Evolutionary conservation across 2,329 filamentous ascomycete genomes (phyloP).

Genomic region (Aureobasidium vineae): DNA sequence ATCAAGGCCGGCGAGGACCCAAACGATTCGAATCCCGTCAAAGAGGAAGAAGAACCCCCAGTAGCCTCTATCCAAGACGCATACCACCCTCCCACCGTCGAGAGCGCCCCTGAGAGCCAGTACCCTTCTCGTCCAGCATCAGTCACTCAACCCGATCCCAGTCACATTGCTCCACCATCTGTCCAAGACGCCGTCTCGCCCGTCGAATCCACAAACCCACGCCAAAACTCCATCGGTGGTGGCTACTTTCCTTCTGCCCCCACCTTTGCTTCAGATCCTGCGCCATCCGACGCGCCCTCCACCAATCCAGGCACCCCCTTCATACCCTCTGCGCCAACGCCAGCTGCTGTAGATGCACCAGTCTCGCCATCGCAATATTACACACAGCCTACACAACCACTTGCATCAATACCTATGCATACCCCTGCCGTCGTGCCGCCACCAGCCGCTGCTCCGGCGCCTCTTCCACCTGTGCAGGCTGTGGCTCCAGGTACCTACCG

Average conservation of each 20-base stretch:
- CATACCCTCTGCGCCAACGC: constrained; percentile 12
- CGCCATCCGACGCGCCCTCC: constrained; percentile 40
- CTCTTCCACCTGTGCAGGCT: constrained; percentile 29
- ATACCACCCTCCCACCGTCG: constrained; percentile 54
- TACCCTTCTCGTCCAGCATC: constrained; percentile 42
- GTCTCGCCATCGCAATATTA: constrained; percentile 31
- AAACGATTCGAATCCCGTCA: constrained; percentile 81
- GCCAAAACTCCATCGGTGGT: constrained; percentile 53
- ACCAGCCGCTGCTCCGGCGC: constrained; percentile 30
- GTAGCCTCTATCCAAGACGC: constrained; percentile 37
- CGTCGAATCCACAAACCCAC: constrained; percentile 40
- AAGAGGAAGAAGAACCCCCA: constrained; percentile 60
- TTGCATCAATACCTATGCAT: constrained; percentile 33
- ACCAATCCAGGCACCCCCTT: constrained; percentile 34
- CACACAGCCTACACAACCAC: constrained; percentile 27
- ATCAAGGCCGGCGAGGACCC: constrained; percentile 89
- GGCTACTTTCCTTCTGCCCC: constrained; percentile 59
- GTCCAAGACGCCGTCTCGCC: constrained; percentile 46
- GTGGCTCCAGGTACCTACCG: constrained; percentile 48
- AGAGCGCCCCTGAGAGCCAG: constrained; percentile 59
- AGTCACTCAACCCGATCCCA: constrained; percentile 31
- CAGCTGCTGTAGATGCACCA: constrained; percentile 28
- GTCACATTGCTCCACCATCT: constrained; percentile 42
- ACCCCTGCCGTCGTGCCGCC: constrained; percentile 32
- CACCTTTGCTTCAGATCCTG: constrained; percentile 44